Conservation (phyloP, 129 eudicot species). For the Kitagawia praeruptora region DNA sequence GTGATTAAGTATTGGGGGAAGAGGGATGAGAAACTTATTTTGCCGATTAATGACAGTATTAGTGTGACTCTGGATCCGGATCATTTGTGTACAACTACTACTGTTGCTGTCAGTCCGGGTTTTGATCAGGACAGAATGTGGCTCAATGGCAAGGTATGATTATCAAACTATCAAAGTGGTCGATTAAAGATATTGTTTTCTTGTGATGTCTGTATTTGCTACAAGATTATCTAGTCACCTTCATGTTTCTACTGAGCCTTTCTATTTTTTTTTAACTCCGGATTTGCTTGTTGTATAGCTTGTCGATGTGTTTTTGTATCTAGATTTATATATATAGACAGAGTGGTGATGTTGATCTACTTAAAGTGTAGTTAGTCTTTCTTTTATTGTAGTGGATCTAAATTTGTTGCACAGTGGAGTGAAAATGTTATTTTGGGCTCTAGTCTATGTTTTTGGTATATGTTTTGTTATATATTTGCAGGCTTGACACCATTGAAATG, state of each 20-base stretch:
- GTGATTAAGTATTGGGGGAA: slow-evolving; percentile 99
- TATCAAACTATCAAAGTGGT: background rate
- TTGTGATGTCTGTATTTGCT: background rate
- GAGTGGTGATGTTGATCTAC: background rate
- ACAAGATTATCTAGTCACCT: background rate
- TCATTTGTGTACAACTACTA: slow-evolving; percentile 93
- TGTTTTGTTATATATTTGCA: background rate
- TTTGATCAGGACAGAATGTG: slow-evolving; percentile 89
- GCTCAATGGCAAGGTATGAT: slow-evolving; percentile 86
- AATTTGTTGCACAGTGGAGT: background rate
- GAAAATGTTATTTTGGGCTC: background rate
- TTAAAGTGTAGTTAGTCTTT: background rate
- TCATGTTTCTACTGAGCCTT: background rate
- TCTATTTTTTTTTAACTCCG: background rate
- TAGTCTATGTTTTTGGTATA: background rate
- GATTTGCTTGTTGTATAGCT: background rate
- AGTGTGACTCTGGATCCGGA: slow-evolving; percentile 93
- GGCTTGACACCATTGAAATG: background rate
- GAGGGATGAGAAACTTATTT: slow-evolving; percentile 82
- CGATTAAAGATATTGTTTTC: background rate
- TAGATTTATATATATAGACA: background rate
- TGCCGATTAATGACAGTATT: slow-evolving; percentile 88
- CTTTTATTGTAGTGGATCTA: background rate
- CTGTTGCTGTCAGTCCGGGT: slow-evolving; percentile 81
- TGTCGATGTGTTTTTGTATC: background rate